Conservation (phyloP, 1,284 basidiomycete genomes). For the Limonomyces culmigenus region DNA sequence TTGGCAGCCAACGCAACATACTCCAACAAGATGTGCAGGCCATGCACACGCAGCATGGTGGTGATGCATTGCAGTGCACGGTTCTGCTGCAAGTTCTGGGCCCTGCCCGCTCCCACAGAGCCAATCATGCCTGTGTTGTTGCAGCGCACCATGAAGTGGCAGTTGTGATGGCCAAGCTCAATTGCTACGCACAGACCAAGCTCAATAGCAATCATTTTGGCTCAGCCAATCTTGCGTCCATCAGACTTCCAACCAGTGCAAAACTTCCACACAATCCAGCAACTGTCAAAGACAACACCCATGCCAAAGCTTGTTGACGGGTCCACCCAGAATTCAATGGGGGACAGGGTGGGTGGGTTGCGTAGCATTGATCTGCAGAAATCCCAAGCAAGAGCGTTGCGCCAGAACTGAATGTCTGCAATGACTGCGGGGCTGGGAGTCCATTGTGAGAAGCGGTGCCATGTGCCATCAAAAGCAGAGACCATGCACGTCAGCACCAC, state of each 20-base stretch:
- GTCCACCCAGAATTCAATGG: slow-evolving; percentile 2
- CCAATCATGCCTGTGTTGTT: slow-evolving; percentile 1
- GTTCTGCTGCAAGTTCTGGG: background rate
- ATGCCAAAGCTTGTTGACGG: slow-evolving; percentile 1
- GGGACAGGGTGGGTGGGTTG: background rate
- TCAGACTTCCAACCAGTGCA: slow-evolving; percentile 5
- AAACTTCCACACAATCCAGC: background rate
- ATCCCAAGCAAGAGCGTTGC: background rate
- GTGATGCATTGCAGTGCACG: background rate
- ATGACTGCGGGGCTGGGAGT: background rate
- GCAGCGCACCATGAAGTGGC: background rate
- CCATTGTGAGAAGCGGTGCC: background rate
- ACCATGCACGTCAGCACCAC: background rate
- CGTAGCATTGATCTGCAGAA: background rate
- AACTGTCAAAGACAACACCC: slow-evolving; percentile 1
- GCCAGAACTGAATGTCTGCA: background rate
- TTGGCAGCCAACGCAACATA: too few relatives aligned
- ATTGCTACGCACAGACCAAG: background rate
- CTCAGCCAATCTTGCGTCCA: slow-evolving; percentile 2
- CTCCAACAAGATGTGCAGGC: too few relatives aligned
- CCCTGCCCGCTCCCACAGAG: background rate
- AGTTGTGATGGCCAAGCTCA: background rate
- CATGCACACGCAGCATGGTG: background rate
- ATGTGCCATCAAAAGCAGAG: background rate
- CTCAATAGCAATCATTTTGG: slow-evolving; percentile 1